Evolutionary conservation across 1,139 yeast genomes (phyloP).

Genomic region (Pichia sp.): DNA sequence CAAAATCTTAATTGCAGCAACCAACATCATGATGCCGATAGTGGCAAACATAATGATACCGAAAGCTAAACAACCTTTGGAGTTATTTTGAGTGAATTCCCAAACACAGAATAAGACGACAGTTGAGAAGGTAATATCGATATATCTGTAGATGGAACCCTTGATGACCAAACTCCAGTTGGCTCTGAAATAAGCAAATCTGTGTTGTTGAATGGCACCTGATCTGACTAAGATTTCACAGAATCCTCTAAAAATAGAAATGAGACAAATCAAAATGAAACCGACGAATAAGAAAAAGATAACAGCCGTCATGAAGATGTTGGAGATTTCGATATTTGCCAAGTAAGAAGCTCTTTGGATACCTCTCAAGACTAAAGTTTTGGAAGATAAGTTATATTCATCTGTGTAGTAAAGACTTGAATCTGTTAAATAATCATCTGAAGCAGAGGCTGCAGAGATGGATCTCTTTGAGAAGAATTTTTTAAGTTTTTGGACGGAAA

Average conservation of each 20-base stretch:
- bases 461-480: slow-evolving; percentile 31
- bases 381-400: slow-evolving; percentile 60
- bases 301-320: slow-evolving; percentile 82
- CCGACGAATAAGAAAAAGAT: slow-evolving; percentile 80
- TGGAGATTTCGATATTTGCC: slow-evolving; percentile 83
- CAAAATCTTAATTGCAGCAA: slow-evolving; percentile 73
- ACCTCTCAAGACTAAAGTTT: slow-evolving; percentile 82
- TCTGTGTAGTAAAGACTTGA: slow-evolving; percentile 63
- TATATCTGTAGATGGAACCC: slow-evolving; percentile 83
- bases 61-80: slow-evolving; percentile 77
- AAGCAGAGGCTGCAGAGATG: slow-evolving; percentile 28
- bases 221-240: slow-evolving; percentile 68
- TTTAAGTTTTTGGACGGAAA: slow-evolving; percentile 69
- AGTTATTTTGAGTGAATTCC: slow-evolving; percentile 83
- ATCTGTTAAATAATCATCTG: slow-evolving; percentile 49
- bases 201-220: slow-evolving; percentile 58
- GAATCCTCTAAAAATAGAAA: slow-evolving; percentile 70
- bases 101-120: slow-evolving; percentile 78
- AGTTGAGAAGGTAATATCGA: slow-evolving; percentile 84
- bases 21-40: slow-evolving; percentile 57
- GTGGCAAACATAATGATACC: slow-evolving; percentile 62
- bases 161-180: slow-evolving; percentile 81
- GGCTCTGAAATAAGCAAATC: slow-evolving; percentile 73
- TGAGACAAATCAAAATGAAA: slow-evolving; percentile 62
- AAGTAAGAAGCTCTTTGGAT: slow-evolving; percentile 87